Percentiles rank a stretch among this genome's conserved stretches.
phyloP scores from a whole-genome alignment of 495 filamentous ascomycete species.

The Entonaema liquescens region DNA sequence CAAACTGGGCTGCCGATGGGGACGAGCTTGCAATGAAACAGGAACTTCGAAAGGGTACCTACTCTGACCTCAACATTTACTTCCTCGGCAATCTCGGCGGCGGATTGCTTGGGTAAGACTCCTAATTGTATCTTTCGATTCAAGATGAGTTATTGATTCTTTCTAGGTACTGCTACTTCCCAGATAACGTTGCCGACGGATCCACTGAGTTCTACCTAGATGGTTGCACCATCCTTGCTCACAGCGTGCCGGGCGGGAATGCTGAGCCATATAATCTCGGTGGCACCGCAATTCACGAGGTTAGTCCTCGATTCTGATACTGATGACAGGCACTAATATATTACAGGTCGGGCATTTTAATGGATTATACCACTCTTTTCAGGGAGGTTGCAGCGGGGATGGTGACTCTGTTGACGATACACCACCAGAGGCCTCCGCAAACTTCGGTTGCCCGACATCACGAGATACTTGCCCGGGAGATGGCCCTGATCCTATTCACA shows the following conservation, averaged over 20 bases:
- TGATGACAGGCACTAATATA: too few species aligned
- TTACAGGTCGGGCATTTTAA: conserved; percentile 73
- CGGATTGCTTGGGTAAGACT: conserved; percentile 56
- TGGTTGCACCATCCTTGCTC: conserved; percentile 66
- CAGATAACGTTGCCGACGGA: conserved; percentile 42
- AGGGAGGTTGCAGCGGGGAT: conserved; percentile 64
- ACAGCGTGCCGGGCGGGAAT: conserved; percentile 63
- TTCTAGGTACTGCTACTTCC: conserved; percentile 62
- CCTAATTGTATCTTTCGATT: background rate
- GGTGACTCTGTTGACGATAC: conserved; percentile 70
- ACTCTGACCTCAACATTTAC: conserved; percentile 70
- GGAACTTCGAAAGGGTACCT: conserved; percentile 66
- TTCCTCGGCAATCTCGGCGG: conserved; percentile 63
- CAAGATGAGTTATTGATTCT: background rate
- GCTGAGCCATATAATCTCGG: conserved; percentile 65
- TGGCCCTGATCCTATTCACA: conserved; percentile 67
- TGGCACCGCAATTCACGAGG: conserved; percentile 68
- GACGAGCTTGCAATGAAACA: conserved; percentile 65
- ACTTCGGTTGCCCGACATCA: conserved; percentile 65
- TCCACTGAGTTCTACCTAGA: conserved; percentile 58
- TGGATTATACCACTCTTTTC: conserved; percentile 72
- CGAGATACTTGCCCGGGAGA: conserved; percentile 62
- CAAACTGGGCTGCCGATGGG: conserved; percentile 61
- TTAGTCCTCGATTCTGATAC: too few species aligned
- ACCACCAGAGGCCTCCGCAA: conserved; percentile 59